phyloP scores from a whole-genome alignment of 2,329 filamentous ascomycete species.

The Ascocoryne sarcoides region DNA sequence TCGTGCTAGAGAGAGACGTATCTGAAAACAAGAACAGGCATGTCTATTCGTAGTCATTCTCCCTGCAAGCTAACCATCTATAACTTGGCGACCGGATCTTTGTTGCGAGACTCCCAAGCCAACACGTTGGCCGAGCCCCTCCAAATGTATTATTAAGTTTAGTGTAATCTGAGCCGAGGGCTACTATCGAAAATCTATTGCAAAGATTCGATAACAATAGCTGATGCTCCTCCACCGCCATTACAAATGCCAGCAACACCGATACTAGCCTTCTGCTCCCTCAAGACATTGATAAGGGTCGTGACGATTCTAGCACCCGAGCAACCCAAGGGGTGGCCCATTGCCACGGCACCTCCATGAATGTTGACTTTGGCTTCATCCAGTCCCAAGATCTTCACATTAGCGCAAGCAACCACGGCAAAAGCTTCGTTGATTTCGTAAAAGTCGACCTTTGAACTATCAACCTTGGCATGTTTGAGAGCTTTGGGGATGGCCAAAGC shows the following conservation, averaged over 20 bases:
- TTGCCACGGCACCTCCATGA: conserved; percentile 88
- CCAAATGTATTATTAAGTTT: not conserved
- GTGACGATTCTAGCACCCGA: conserved; percentile 90
- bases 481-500: conserved; percentile 95
- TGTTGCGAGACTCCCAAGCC: no score
- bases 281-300: conserved; percentile 80
- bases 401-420: conserved; percentile 90
- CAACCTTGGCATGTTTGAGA: conserved; percentile 83
- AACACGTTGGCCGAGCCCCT: no score
- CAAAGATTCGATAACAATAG: conserved; percentile 71
- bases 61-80: no score
- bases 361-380: conserved; percentile 85
- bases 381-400: conserved; percentile 83
- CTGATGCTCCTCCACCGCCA: conserved; percentile 90
- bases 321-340: conserved; percentile 89
- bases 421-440: conserved; percentile 99
- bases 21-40: no score
- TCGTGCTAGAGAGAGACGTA: no score
- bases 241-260: conserved; percentile 96
- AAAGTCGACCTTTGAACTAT: conserved; percentile 70
- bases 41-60: no score
- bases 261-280: conserved; percentile 86
- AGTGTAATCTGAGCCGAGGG: not conserved
- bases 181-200: conserved; percentile 15
- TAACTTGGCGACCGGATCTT: no score